Evolutionary conservation across 345 rosid species (phyloP), one percentile per base, ranked within the genome.

Genomic region (Rhizophora apiculata): DNA sequence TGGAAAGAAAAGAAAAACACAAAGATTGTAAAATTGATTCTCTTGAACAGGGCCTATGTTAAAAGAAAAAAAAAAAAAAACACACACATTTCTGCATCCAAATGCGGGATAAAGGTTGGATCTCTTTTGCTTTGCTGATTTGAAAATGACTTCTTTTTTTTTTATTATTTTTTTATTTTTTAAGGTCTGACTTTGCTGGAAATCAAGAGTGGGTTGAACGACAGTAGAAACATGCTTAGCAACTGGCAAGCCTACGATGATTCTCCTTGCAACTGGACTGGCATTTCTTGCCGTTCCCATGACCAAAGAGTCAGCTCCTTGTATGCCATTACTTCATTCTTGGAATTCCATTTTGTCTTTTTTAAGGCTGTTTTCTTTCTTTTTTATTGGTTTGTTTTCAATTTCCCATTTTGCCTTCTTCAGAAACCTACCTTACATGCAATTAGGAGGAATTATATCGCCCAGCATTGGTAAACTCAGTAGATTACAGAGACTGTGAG

Each of bases 381-480:
- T 34, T 54, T 60, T 9, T 18, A 8, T 19, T 46, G 32, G 59
- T 68, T 30, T 59, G 22, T 61, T 21, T 22, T 55, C 60, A 22
- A 55, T 55, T 24, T 27, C 9, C 18, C 6, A 27, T 22, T 59
- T 9, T 73, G 49, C 75, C 56, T 73, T 68, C 10, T 74, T 70
- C 84, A 94, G 98, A 81, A 94, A 91, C 77, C 81, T 94, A 29
- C 97, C 98, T 4, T 87, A 88, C 69, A 87, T 89, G 96, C 96
- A 94, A 74, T 68, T 93, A 30, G 92, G 94, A 65, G 98, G 98
- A 65, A 74, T 82, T 10, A 72, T 94, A 81, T 88, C 98, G 80
- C 91, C 98, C 63, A 87, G 91, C 86, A 86, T 94, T 75, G 98
- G 97, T 5, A 87, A 87, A 75, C 95, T 94, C 68, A 76, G 65